Percentiles rank a stretch among this genome's conserved stretches.
Conservation (phyloP, 257 asterid genomes). For the Oldenlandia corymbosa region DNA sequence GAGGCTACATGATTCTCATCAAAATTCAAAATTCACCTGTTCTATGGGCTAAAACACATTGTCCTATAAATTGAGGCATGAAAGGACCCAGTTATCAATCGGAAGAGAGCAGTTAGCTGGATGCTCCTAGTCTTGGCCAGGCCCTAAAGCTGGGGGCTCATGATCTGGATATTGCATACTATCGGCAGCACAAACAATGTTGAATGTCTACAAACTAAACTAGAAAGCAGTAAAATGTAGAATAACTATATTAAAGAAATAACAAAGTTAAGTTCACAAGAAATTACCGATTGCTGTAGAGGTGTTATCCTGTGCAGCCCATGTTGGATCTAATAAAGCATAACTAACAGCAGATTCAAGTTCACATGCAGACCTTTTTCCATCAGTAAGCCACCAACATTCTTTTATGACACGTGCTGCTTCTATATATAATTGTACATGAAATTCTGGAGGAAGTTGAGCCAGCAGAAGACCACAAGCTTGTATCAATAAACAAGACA, state of each 20-base stretch:
- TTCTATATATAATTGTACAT: slow-evolving; percentile 70
- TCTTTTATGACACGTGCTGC: slow-evolving; percentile 90
- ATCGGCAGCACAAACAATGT: background rate
- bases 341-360: slow-evolving; percentile 91
- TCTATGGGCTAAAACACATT: background rate
- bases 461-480: slow-evolving; percentile 95
- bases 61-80: background rate
- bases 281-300: slow-evolving; percentile 90
- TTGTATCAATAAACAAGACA: slow-evolving; percentile 93
- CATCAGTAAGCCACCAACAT: slow-evolving; percentile 96
- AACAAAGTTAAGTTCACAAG: slow-evolving; percentile 8
- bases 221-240: background rate
- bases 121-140: background rate
- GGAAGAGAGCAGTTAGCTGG: background rate
- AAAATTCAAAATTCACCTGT: background rate
- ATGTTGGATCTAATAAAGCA: slow-evolving; percentile 89
- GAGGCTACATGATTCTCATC: background rate
- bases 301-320: slow-evolving; percentile 99
- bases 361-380: slow-evolving; percentile 73
- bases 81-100: background rate
- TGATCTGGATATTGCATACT: background rate
- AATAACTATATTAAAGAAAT: background rate
- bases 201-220: background rate
- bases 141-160: background rate
- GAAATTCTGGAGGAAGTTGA: slow-evolving; percentile 95